A percentile compares a stretch with the other conserved stretches of the same genome.
These are phyloP conservation scores for Schizonepeta tenuifolia DNA, from an alignment of 257 asterid genomes.

Conservation along the genomic window DNA sequence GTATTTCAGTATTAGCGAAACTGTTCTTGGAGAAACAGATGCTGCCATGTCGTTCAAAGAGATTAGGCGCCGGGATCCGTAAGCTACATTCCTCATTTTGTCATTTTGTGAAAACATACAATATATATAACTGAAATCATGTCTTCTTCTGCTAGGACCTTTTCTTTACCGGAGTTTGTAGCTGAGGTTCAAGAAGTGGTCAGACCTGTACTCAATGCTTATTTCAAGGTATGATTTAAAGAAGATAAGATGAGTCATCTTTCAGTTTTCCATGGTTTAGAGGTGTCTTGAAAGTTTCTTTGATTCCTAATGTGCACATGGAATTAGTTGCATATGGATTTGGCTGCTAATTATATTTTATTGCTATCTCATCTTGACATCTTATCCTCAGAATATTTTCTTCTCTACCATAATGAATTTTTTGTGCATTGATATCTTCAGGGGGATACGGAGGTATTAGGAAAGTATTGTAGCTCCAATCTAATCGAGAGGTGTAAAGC, in stretches of 20 bases:
- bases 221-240: slow-evolving; percentile 70
- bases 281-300: neutral
- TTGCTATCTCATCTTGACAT: neutral
- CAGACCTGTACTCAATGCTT: slow-evolving; percentile 87
- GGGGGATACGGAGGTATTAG: slow-evolving; percentile 72
- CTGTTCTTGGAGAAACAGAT: slow-evolving; percentile 94
- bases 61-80: slow-evolving; percentile 95
- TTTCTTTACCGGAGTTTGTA: slow-evolving; percentile 93
- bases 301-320: slow-evolving; percentile 8
- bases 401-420: slow-evolving; percentile 17
- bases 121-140: neutral
- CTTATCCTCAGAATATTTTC: slow-evolving; percentile 1
- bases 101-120: neutral
- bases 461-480: slow-evolving; percentile 78
- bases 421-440: slow-evolving; percentile 36
- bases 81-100: slow-evolving; percentile 39
- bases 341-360: neutral
- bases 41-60: slow-evolving; percentile 94
- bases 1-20: slow-evolving; percentile 75
- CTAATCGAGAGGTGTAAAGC: slow-evolving; percentile 91
- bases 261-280: slow-evolving; percentile 11
- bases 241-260: neutral
- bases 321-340: neutral
- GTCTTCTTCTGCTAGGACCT: slow-evolving; percentile 47
- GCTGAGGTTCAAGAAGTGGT: slow-evolving; percentile 91